A percentile compares a stretch with the other conserved stretches of the same genome.
phyloP scores from a whole-genome alignment of 768 basidiomycete species.

The Xanthoconium stramineum region DNA sequence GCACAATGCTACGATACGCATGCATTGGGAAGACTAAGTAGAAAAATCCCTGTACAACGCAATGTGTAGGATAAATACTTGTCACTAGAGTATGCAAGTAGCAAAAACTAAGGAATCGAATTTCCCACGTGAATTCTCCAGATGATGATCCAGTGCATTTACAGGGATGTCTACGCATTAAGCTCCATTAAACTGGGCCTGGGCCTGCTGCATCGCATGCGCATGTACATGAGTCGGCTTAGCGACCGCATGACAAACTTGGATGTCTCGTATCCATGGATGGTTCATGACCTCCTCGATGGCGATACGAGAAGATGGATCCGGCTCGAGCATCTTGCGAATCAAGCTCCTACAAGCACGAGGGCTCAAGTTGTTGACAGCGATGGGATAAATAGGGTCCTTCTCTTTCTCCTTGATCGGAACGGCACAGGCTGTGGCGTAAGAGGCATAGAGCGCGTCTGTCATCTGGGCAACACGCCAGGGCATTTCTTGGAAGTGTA shows the following conservation, averaged over 20 bases:
- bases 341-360: constrained; percentile 79
- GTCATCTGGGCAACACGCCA: constrained; percentile 91
- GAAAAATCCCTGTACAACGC: constrained; percentile 5
- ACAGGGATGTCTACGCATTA: constrained; percentile 2
- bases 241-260: constrained; percentile 70
- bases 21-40: constrained; percentile 5
- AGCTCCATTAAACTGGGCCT: constrained; percentile 37
- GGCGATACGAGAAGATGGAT: constrained; percentile 69
- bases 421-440: constrained; percentile 43
- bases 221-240: constrained; percentile 73
- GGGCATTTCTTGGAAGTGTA: constrained; percentile 96
- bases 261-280: constrained; percentile 76
- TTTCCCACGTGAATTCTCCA: background rate
- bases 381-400: constrained; percentile 44
- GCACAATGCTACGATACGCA: constrained; percentile 21
- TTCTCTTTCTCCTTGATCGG: constrained; percentile 32
- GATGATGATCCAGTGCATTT: background rate
- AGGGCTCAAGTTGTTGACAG: constrained; percentile 87
- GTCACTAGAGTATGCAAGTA: constrained; percentile 14
- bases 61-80: constrained; percentile 16
- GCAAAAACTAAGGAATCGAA: constrained; percentile 1
- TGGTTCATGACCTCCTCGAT: constrained; percentile 82
- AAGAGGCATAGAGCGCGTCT: constrained; percentile 80
- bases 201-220: constrained; percentile 57
- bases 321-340: constrained; percentile 93